These are phyloP conservation scores for Penicillium olsonii DNA, from an alignment of 2,329 filamentous ascomycete genomes.

Conservation along the genomic window DNA sequence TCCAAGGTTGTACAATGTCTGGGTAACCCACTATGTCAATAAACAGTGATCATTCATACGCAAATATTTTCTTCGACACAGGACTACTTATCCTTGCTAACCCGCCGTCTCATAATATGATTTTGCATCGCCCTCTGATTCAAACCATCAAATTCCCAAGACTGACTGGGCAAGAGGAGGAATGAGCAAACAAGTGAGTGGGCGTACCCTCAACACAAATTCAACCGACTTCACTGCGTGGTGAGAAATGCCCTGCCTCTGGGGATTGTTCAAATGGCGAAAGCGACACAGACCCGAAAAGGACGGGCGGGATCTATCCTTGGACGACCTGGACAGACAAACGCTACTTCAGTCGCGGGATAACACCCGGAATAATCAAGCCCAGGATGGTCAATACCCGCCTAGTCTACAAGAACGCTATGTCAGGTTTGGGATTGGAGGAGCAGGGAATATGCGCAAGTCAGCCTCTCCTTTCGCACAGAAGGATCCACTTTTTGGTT, in stretches of 20 bases:
- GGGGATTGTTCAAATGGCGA: conserved; percentile 17
- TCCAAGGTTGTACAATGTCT: conserved; percentile 4
- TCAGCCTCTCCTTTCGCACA: conserved; percentile 9
- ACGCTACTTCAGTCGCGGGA: conserved; percentile 12
- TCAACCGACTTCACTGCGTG: not conserved
- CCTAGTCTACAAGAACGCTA: conserved; percentile 17
- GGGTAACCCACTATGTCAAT: conserved; percentile 9
- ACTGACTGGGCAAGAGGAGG: not conserved
- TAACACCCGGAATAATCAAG: not conserved
- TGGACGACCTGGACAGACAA: conserved; percentile 3
- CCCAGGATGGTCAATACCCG: not conserved
- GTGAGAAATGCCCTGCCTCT: conserved; percentile 17
- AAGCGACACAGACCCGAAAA: conserved; percentile 10
- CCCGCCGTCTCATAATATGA: not conserved
- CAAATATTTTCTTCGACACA: not conserved
- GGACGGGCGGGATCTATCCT: conserved; percentile 13
- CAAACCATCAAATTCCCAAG: not conserved
- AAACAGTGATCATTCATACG: not conserved
- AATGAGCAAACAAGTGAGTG: not conserved
- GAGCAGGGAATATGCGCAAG: conserved; percentile 27
- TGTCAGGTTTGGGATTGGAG: conserved; percentile 25
- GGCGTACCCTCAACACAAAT: not conserved
- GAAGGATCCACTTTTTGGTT: not conserved
- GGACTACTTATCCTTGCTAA: not conserved
- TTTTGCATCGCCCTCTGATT: not conserved